Conservation (phyloP, 345 rosid species). For the Moringa oleifera region DNA sequence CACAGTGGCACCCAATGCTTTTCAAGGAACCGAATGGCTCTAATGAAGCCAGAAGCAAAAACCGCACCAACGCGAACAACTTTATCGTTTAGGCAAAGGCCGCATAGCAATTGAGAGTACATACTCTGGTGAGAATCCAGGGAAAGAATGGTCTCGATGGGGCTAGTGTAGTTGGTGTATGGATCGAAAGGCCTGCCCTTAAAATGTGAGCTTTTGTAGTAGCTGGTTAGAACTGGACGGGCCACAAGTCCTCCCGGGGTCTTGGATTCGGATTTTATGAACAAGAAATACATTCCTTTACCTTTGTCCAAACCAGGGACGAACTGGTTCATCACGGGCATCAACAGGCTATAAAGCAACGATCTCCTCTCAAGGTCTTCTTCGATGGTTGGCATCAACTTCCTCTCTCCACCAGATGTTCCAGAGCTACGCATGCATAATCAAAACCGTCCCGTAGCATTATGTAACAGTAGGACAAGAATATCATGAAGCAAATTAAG, state of each 20-base stretch:
- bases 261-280: constrained; percentile 51
- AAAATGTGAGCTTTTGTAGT: constrained; percentile 51
- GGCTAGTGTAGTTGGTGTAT: constrained; percentile 53
- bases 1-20: constrained; percentile 40
- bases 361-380: constrained; percentile 50
- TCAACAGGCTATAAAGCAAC: constrained; percentile 42
- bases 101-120: constrained; percentile 60
- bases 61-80: constrained; percentile 57
- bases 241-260: constrained; percentile 55
- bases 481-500: neutral
- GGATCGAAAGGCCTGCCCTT: constrained; percentile 43
- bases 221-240: constrained; percentile 58
- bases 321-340: constrained; percentile 51
- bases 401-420: constrained; percentile 57
- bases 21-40: constrained; percentile 51
- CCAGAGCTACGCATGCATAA: constrained; percentile 35
- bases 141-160: constrained; percentile 51
- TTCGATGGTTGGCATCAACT: constrained; percentile 54
- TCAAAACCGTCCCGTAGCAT: no score
- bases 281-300: constrained; percentile 56
- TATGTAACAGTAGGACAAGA: no score
- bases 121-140: constrained; percentile 50
- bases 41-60: constrained; percentile 54
- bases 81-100: constrained; percentile 38
- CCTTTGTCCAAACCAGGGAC: constrained; percentile 47